A percentile compares a stretch with the other conserved stretches of the same genome.
Conservation (phyloP, 768 basidiomycete genomes). For the Mrakia blollopis region DNA sequence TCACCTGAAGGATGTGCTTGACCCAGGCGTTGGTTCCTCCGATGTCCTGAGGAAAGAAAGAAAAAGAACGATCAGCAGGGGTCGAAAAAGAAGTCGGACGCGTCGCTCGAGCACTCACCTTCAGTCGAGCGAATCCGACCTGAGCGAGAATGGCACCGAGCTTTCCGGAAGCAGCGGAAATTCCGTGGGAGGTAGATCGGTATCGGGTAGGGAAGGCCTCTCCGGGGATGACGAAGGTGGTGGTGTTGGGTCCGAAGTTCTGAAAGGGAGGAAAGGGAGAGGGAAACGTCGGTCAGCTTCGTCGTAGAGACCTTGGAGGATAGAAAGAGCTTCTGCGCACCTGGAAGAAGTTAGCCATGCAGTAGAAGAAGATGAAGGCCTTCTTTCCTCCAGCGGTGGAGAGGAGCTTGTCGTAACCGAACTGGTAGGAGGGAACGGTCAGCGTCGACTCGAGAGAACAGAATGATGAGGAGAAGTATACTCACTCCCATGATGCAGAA, state of each 20-base stretch:
- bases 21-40: slow-evolving; percentile 46
- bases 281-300: too few relatives aligned
- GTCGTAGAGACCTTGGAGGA: too few relatives aligned
- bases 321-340: too few relatives aligned
- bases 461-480: background rate
- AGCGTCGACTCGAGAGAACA: background rate
- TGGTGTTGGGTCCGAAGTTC: slow-evolving; percentile 42
- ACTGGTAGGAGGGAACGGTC: slow-evolving; percentile 32
- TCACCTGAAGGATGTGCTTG: slow-evolving; percentile 31
- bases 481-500: slow-evolving; percentile 30
- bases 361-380: slow-evolving; percentile 44
- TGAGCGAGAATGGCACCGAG: slow-evolving; percentile 47
- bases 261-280: slow-evolving; percentile 13
- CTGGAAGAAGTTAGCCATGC: slow-evolving; percentile 46
- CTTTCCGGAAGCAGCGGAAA: slow-evolving; percentile 46
- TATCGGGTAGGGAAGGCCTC: slow-evolving; percentile 47
- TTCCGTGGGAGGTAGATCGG: slow-evolving; percentile 45
- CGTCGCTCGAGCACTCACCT: too few relatives aligned
- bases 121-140: slow-evolving; percentile 48
- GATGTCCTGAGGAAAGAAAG: too few relatives aligned
- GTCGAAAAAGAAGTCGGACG: too few relatives aligned
- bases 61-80: too few relatives aligned
- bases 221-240: slow-evolving; percentile 45
- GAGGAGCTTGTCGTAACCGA: slow-evolving; percentile 43
- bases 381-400: slow-evolving; percentile 39